A percentile compares a stretch with the other conserved stretches of the same genome.
Conservation (phyloP, 768 basidiomycete species). For the Naganishia kalamii region DNA sequence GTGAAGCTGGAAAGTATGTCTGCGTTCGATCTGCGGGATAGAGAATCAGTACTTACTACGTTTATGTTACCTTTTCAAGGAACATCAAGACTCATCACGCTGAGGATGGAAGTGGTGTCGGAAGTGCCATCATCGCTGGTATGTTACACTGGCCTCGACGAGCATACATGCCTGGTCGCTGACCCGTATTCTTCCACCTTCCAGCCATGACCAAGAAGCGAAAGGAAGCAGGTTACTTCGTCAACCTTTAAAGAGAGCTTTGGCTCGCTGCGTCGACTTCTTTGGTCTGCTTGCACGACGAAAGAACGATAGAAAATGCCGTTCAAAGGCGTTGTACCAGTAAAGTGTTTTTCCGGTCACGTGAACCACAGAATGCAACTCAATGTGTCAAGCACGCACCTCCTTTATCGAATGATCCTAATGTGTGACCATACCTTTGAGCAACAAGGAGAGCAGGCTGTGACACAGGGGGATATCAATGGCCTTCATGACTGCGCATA, state of each 20-base stretch:
- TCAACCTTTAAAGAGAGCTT: constrained; percentile 38
- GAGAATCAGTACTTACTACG: constrained; percentile 42
- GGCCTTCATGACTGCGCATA: too few relatives aligned
- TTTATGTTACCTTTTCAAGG: constrained; percentile 38
- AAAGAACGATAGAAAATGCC: neutral
- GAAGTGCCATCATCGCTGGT: constrained; percentile 91
- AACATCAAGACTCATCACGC: constrained; percentile 75
- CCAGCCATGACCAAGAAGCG: constrained; percentile 81
- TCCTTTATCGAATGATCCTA: too few relatives aligned
- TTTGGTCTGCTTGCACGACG: neutral
- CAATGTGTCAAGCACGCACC: neutral
- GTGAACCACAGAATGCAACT: neutral
- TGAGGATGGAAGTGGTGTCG: constrained; percentile 88
- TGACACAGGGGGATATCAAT: too few relatives aligned
- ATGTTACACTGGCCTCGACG: constrained; percentile 31
- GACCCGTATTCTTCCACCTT: neutral
- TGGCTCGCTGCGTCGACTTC: neutral
- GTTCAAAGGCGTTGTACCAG: neutral
- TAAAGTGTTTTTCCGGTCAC: neutral
- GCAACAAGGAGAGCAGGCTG: too few relatives aligned
- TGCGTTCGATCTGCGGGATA: too few relatives aligned
- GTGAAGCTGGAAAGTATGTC: constrained; percentile 89
- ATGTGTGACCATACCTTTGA: too few relatives aligned
- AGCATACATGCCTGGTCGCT: constrained; percentile 10
- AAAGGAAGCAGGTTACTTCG: constrained; percentile 57